Evolutionary conservation across 441 rosid genomes (phyloP), one percentile per base, ranked within the genome.

Genomic region (Dalechampia spathulata): DNA sequence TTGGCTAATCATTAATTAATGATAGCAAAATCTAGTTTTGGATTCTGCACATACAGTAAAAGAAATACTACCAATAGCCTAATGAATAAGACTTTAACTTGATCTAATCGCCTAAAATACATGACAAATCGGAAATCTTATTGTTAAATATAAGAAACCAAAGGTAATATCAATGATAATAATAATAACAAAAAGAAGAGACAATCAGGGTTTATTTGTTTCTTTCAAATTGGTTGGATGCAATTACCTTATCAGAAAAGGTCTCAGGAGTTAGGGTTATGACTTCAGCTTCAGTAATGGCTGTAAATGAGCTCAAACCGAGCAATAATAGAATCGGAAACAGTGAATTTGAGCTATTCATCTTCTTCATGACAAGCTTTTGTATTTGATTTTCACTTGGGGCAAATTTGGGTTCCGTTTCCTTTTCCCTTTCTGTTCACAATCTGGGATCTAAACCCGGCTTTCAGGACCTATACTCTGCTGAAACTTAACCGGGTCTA

Each of bases 191-290:
- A 54, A 7, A 16, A 12, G 2, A 1, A 6, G 3, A 6, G 36
- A 26, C 20, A 43, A 1, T 2, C 38, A 11, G 19, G 46, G 58
- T 51, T 34, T 44, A 17, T 55, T n/a, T 15, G 1, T 5, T 21
- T 8, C 1, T 25, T 14, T 30, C 4, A 30, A 30, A 30, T 3
- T 12, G 16, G 23, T 6, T 6, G 17, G 32, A 17, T 11, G 43
- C 23, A 16, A 14, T 55, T 65, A 92, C 98, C 94, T 92, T 92
- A 72, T 86, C 98, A 42, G 90, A 78, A 82, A 88, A 92, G 49
- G 95, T 92, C 52, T 88, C 95, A 6, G 83, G 84, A 6, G 86
- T 88, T 63, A 88, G 82, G 63, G 95, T 76, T 60, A 92, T 78
- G 65, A 92, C 94, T 77, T 88, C 98, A 7, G 96, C 82, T 61